Conservation (phyloP, 331 rosid genomes). For the Acacia concinna region DNA sequence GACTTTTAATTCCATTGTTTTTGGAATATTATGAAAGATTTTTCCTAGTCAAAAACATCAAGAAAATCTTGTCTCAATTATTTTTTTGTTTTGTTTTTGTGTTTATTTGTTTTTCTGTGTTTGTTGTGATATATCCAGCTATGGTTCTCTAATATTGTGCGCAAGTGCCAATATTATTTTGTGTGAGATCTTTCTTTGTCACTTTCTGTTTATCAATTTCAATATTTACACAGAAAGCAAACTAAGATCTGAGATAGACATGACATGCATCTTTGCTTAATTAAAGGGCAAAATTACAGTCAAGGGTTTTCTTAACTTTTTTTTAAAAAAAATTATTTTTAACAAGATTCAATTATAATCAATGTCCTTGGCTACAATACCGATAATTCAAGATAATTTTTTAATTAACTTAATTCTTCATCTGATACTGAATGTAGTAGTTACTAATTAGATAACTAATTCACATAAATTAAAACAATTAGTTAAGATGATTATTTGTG, state of each 20-base stretch:
- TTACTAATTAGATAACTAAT: too few species aligned
- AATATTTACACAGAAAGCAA: not conserved
- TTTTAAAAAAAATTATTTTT: not conserved
- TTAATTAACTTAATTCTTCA: not conserved
- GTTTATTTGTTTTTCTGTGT: not conserved
- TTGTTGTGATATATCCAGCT: slow-evolving; percentile 16
- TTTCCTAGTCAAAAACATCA: slow-evolving; percentile 49
- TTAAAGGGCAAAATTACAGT: not conserved
- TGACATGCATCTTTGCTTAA: slow-evolving; percentile 23
- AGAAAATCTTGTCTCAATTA: slow-evolving; percentile 28
- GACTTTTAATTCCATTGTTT: not conserved
- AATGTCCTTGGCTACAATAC: too few species aligned
- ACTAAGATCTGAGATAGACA: slow-evolving; percentile 3
- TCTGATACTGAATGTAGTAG: too few species aligned
- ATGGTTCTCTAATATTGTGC: slow-evolving; percentile 13
- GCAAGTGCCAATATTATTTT: not conserved
- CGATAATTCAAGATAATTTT: too few species aligned
- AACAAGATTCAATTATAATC: not conserved
- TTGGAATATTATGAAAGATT: not conserved
- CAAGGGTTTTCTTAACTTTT: not conserved
- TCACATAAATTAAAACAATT: too few species aligned
- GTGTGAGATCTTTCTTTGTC: not conserved
- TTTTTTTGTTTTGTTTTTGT: not conserved
- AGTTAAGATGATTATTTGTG: too few species aligned
- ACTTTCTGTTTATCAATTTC: not conserved